These are phyloP conservation scores for Pulveroboletus sp. DNA, from an alignment of 768 basidiomycete genomes.

Conservation along the genomic window DNA sequence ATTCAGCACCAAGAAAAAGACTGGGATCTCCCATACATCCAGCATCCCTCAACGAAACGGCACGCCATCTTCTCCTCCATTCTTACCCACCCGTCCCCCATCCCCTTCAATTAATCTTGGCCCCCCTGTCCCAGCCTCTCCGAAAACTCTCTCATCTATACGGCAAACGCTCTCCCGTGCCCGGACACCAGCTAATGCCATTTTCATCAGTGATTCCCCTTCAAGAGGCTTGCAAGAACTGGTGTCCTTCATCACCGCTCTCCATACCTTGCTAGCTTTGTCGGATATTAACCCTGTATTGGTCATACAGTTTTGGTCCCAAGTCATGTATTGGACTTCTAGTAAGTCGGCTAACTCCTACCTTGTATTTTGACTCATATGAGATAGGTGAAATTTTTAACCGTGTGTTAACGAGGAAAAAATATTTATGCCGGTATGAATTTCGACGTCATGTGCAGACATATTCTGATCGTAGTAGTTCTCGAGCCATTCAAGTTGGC, in stretches of 20 bases:
- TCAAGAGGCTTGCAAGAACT: constrained; percentile 53
- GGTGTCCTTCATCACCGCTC: constrained; percentile 77
- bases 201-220: constrained; percentile 46
- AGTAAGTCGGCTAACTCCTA: constrained; percentile 51
- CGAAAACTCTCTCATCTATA: constrained; percentile 64
- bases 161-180: constrained; percentile 59
- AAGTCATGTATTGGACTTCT: constrained; percentile 98
- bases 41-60: constrained; percentile 34
- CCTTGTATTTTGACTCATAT: constrained; percentile 5
- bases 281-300: constrained; percentile 91
- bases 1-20: constrained; percentile 63
- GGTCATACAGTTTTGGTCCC: constrained; percentile 90
- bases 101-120: constrained; percentile 49
- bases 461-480: constrained; percentile 36
- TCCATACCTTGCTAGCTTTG: constrained; percentile 78
- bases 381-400: constrained; percentile 78
- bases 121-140: constrained; percentile 43
- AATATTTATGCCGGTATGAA: constrained; percentile 83
- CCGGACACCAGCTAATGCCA: constrained; percentile 47
- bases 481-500: constrained; percentile 84
- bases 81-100: constrained; percentile 43
- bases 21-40: constrained; percentile 22
- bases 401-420: constrained; percentile 85
- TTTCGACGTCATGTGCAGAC: background rate
- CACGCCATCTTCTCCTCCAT: constrained; percentile 49